A percentile compares a stretch with the other conserved stretches of the same genome.
phyloP scores from a whole-genome alignment of 2,329 filamentous ascomycete species.

The Trichoderma aggressivum region DNA sequence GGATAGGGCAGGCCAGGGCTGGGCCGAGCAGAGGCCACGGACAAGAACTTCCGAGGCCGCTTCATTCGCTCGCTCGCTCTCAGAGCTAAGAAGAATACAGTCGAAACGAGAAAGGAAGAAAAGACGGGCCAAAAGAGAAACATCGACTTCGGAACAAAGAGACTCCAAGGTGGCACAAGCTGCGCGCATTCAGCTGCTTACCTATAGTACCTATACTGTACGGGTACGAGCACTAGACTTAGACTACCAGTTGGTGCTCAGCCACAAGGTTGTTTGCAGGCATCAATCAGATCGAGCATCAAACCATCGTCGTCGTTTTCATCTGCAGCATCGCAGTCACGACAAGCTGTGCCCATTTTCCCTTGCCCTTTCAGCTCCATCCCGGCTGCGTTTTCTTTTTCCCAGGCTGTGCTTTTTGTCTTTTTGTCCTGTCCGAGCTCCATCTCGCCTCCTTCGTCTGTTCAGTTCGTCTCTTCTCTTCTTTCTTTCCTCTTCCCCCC shows the following conservation, averaged over 20 bases:
- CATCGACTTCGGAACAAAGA: neutral
- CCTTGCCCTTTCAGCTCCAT: neutral
- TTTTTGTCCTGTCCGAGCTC: neutral
- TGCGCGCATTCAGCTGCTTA: neutral
- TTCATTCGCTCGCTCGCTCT: slow-evolving; percentile 3
- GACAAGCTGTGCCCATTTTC: neutral
- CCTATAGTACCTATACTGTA: neutral
- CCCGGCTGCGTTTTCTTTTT: neutral
- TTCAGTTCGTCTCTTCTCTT: neutral
- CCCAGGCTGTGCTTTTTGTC: neutral
- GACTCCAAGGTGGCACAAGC: neutral
- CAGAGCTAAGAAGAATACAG: neutral
- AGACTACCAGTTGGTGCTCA: neutral
- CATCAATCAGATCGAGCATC: neutral
- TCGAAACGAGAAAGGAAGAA: slow-evolving; percentile 22
- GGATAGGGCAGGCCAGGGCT: neutral
- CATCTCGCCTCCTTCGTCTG: neutral
- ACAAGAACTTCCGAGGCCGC: slow-evolving; percentile 1
- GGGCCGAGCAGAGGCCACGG: neutral
- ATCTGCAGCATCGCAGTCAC: neutral
- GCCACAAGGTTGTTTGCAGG: slow-evolving; percentile 11
- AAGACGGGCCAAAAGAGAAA: neutral
- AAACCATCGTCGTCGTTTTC: slow-evolving; percentile 12
- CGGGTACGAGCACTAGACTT: neutral
- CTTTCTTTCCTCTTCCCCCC: neutral